Evolutionary conservation across 2,329 filamentous ascomycete species (phyloP).

Genomic region (Ophiobolus disseminans): DNA sequence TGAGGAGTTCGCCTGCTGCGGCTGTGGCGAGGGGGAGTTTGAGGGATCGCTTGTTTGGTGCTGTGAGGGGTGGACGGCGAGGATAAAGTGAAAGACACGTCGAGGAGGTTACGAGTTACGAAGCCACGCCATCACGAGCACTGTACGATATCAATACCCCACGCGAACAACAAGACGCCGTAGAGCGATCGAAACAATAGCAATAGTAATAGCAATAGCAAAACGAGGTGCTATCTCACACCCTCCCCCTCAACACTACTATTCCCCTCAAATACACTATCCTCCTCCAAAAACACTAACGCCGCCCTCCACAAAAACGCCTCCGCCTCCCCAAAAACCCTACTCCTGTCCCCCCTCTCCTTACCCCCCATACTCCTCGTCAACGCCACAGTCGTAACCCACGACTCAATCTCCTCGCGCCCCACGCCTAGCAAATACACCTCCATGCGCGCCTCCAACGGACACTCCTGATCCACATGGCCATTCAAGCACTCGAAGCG

Average conservation of each 20-base stretch:
- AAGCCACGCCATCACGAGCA: not conserved
- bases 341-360: conserved; percentile 14
- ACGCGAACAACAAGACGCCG: not conserved
- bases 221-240: not conserved
- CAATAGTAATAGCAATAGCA: not conserved
- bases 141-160: not conserved
- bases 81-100: not conserved
- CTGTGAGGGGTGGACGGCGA: conserved; percentile 22
- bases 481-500: conserved; percentile 12
- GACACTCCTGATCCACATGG: conserved; percentile 19
- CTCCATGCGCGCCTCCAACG: conserved; percentile 26
- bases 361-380: conserved; percentile 13
- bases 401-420: conserved; percentile 15
- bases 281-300: conserved; percentile 8
- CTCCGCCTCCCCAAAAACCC: conserved; percentile 19
- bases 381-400: conserved; percentile 16
- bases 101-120: not conserved
- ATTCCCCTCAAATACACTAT: not conserved
- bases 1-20: conserved; percentile 42
- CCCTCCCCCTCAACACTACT: not conserved
- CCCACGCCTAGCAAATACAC: conserved; percentile 23
- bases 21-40: conserved; percentile 36
- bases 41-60: conserved; percentile 38
- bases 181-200: too few species aligned
- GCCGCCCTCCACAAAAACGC: conserved; percentile 20